Percentiles rank a stretch among this genome's conserved stretches.
phyloP scores from a whole-genome alignment of 1,284 basidiomycete species.

The Grifola frondosa region DNA sequence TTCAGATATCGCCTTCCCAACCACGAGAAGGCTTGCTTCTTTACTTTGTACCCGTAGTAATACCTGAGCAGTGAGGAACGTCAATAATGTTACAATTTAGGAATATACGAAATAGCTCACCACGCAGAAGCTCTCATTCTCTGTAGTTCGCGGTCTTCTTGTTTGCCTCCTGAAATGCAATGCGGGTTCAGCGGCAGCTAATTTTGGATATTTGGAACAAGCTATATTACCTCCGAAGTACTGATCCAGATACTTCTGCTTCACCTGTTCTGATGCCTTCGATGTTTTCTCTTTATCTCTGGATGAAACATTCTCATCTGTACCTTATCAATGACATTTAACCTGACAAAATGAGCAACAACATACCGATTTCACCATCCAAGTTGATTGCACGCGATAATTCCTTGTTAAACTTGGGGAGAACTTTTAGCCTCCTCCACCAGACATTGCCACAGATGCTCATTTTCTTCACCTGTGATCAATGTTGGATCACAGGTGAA shows the following conservation, averaged over 20 bases:
- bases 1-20: slow-evolving; percentile 23
- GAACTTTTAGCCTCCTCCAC: slow-evolving; percentile 11
- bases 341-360: slow-evolving; percentile 2
- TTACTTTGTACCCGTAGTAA: slow-evolving; percentile 18
- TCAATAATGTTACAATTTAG: not conserved
- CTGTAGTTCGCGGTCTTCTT: slow-evolving; percentile 6
- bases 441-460: slow-evolving; percentile 7
- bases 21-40: slow-evolving; percentile 21
- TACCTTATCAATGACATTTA: not conserved
- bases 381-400: slow-evolving; percentile 9
- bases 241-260: slow-evolving; percentile 8
- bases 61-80: slow-evolving; percentile 14
- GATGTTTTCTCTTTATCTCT: not conserved
- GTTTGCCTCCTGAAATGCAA: slow-evolving; percentile 10
- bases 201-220: slow-evolving; percentile 1
- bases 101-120: slow-evolving; percentile 7
- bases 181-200: slow-evolving; percentile 10
- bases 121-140: slow-evolving; percentile 23
- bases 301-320: not conserved
- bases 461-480: slow-evolving; percentile 10
- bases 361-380: slow-evolving; percentile 7
- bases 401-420: slow-evolving; percentile 13
- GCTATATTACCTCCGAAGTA: slow-evolving; percentile 23
- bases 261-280: slow-evolving; percentile 12
- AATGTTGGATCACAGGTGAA: slow-evolving; percentile 13